These are phyloP conservation scores for Myriosclerotinia duriaeana DNA, from an alignment of 2,329 filamentous ascomycete genomes.

Conservation along the genomic window DNA sequence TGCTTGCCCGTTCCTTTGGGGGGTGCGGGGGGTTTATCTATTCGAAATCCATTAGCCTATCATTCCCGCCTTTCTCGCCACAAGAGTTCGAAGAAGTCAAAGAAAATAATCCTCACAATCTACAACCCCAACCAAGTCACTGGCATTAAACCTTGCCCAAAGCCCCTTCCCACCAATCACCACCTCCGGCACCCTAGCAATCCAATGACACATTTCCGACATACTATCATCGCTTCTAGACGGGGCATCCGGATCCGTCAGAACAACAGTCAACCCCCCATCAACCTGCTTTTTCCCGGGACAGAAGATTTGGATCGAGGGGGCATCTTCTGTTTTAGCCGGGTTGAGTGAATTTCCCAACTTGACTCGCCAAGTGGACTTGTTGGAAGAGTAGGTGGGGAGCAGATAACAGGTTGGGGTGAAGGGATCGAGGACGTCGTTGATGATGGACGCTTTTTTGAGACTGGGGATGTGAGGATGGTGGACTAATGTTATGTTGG, in stretches of 20 bases:
- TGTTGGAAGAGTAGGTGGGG: constrained; percentile 8
- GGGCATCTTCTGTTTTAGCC: constrained; percentile 36
- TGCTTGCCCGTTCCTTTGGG: constrained; percentile 57
- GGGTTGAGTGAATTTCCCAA: constrained; percentile 39
- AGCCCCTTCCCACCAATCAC: background rate
- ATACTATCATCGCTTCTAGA: constrained; percentile 53
- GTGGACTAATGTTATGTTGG: background rate
- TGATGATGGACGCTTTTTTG: constrained; percentile 11
- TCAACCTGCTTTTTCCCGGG: constrained; percentile 28
- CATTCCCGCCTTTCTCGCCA: too few species aligned
- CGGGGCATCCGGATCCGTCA: constrained; percentile 60
- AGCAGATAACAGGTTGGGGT: constrained; percentile 9
- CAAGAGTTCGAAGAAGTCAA: too few species aligned
- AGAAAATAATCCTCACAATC: constrained; percentile 31
- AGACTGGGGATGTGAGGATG: constrained; percentile 1
- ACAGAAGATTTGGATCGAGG: constrained; percentile 38
- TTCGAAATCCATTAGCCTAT: background rate
- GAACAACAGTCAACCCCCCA: constrained; percentile 47
- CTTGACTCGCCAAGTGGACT: background rate
- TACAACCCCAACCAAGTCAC: constrained; percentile 23
- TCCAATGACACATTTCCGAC: constrained; percentile 59
- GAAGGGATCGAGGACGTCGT: constrained; percentile 12
- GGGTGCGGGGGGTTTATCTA: constrained; percentile 54
- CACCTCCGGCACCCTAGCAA: constrained; percentile 32
- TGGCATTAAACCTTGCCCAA: background rate